Conservation (phyloP, 805 yeast species). For the Cyberlindnera xylosilytica region DNA sequence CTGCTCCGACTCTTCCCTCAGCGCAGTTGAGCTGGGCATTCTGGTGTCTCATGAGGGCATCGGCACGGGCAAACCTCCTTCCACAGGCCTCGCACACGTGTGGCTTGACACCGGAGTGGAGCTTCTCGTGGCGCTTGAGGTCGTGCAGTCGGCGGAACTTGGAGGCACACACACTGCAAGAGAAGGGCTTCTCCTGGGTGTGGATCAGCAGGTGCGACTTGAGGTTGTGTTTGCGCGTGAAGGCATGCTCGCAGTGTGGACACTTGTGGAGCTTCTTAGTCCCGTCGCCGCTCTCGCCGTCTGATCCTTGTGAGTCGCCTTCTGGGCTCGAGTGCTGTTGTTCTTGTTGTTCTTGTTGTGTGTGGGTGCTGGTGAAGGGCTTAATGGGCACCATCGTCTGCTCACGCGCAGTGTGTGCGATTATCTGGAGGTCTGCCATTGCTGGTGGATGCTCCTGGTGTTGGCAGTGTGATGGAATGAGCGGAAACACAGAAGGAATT, state of each 20-base stretch:
- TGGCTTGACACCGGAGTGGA: constrained; percentile 77
- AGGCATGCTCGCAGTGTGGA: constrained; percentile 56
- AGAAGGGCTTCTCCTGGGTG: constrained; percentile 59
- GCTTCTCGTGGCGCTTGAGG: constrained; percentile 68
- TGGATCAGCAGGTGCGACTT: constrained; percentile 71
- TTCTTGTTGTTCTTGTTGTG: too few relatives aligned
- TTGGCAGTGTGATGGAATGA: too few relatives aligned
- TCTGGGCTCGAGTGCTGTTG: too few relatives aligned
- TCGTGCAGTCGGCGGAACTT: constrained; percentile 74
- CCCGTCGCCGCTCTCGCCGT: too few relatives aligned
- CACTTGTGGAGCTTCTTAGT: constrained; percentile 34
- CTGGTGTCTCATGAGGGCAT: constrained; percentile 68
- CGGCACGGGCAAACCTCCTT: constrained; percentile 68
- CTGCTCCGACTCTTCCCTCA: constrained; percentile 16
- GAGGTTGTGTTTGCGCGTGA: constrained; percentile 71
- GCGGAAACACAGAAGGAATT: too few relatives aligned
- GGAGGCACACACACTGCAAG: constrained; percentile 57
- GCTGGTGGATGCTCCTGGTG: too few relatives aligned
- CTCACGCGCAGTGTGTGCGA: constrained; percentile 1
- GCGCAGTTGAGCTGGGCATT: constrained; percentile 38
- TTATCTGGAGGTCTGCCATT: not conserved
- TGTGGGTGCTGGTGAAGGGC: too few relatives aligned
- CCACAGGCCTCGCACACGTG: constrained; percentile 58
- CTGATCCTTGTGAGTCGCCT: too few relatives aligned
- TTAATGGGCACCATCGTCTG: too few relatives aligned